These are phyloP conservation scores for Huntiella abstrusa DNA, from an alignment of 2,329 filamentous ascomycete genomes.

Conservation along the genomic window DNA sequence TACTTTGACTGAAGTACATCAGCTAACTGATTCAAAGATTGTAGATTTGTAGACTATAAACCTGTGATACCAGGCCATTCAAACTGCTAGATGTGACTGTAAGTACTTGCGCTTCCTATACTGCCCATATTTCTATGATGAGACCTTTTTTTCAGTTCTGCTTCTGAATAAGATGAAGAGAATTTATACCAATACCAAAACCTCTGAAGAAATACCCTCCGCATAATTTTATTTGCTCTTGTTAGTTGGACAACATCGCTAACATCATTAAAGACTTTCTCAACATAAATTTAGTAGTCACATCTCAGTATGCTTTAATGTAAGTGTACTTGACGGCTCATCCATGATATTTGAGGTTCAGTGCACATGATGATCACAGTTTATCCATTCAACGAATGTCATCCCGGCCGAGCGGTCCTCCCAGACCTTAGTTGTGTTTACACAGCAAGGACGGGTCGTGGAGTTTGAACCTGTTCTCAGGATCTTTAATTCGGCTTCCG, in stretches of 20 bases:
- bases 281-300: no score
- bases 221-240: not conserved
- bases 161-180: conserved; percentile 51
- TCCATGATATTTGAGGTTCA: not conserved
- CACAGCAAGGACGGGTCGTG: conserved; percentile 53
- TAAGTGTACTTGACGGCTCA: no score
- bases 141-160: conserved; percentile 51
- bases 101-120: not conserved
- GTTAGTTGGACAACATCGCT: not conserved
- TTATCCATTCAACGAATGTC: conserved; percentile 60
- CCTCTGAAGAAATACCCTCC: conserved; percentile 4
- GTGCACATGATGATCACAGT: conserved; percentile 29
- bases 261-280: not conserved
- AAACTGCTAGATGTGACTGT: no score
- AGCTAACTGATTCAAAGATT: no score
- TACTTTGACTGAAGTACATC: not conserved
- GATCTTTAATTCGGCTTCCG: conserved; percentile 42
- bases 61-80: no score
- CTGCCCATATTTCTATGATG: conserved; percentile 33
- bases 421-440: conserved; percentile 41
- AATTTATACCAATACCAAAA: conserved; percentile 35
- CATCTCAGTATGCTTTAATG: no score
- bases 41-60: no score
- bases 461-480: conserved; percentile 32
- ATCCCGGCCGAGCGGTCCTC: conserved; percentile 51